These are phyloP conservation scores for Wickerhamiella alocasiicola DNA, from an alignment of 805 yeast species.

Conservation along the genomic window DNA sequence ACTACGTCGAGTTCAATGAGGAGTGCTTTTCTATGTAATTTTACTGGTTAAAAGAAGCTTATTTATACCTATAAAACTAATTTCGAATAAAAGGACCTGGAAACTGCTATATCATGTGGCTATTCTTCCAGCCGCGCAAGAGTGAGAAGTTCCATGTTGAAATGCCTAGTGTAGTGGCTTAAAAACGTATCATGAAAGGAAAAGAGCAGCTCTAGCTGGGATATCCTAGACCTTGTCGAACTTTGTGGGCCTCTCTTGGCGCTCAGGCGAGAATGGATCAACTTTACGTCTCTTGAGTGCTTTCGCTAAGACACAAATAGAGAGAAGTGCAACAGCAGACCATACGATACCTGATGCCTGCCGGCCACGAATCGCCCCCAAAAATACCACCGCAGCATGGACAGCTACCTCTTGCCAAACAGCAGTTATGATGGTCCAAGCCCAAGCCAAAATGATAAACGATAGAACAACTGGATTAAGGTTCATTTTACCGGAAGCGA, in stretches of 20 bases:
- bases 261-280: no score
- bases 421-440: constrained; percentile 13
- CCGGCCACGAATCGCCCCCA: constrained; percentile 13
- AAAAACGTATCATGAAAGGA: no score
- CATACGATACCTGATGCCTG: constrained; percentile 18
- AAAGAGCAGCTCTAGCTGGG: no score
- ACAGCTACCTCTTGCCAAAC: constrained; percentile 21
- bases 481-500: background rate
- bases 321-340: constrained; percentile 13
- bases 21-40: constrained; percentile 14
- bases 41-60: no score
- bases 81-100: no score
- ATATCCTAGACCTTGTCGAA: no score
- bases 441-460: constrained; percentile 7
- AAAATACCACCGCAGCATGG: constrained; percentile 15
- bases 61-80: no score
- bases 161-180: no score
- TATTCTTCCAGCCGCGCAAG: no score
- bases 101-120: no score
- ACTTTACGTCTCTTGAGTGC: constrained; percentile 1
- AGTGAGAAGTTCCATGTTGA: no score
- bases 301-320: constrained; percentile 6
- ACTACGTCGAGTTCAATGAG: constrained; percentile 14
- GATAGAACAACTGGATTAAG: background rate
- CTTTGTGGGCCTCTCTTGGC: no score